These are phyloP conservation scores for Thielaviopsis musarum DNA, from an alignment of 2,329 filamentous ascomycete species.

Conservation along the genomic window DNA sequence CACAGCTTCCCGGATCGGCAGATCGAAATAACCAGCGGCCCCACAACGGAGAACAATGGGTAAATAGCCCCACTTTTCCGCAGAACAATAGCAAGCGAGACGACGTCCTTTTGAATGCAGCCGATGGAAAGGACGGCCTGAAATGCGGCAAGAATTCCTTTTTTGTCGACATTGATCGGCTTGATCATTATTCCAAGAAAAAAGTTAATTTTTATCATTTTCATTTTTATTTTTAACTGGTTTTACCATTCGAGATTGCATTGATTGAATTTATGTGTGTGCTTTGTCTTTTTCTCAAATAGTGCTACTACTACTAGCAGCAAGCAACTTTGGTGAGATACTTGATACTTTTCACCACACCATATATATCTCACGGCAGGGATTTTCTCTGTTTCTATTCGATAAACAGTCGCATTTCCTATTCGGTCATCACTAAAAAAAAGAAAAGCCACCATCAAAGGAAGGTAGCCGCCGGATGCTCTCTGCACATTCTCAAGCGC, in stretches of 20 bases:
- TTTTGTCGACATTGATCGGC: background rate
- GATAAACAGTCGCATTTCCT: too few species aligned
- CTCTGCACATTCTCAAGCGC: background rate
- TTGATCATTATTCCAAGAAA: background rate
- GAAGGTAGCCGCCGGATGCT: background rate
- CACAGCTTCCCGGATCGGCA: background rate
- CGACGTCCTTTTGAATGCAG: background rate
- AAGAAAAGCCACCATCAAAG: background rate
- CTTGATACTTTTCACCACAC: too few species aligned
- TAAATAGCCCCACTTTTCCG: slow-evolving; percentile 4
- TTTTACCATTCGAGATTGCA: too few species aligned
- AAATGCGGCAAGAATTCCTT: background rate
- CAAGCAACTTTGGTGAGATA: too few species aligned
- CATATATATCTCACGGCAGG: too few species aligned
- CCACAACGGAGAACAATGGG: slow-evolving; percentile 9
- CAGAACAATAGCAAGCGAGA: slow-evolving; percentile 12
- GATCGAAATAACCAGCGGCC: background rate
- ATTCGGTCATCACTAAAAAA: background rate
- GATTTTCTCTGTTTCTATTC: too few species aligned
- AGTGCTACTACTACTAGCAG: too few species aligned
- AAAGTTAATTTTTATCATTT: background rate
- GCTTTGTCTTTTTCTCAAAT: too few species aligned
- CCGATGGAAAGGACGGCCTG: background rate
- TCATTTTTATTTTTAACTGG: background rate
- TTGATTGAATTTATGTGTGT: too few species aligned